A percentile compares a stretch with the other conserved stretches of the same genome.
Conservation (phyloP, 257 asterid genomes). For the Nicotiana undulata region DNA sequence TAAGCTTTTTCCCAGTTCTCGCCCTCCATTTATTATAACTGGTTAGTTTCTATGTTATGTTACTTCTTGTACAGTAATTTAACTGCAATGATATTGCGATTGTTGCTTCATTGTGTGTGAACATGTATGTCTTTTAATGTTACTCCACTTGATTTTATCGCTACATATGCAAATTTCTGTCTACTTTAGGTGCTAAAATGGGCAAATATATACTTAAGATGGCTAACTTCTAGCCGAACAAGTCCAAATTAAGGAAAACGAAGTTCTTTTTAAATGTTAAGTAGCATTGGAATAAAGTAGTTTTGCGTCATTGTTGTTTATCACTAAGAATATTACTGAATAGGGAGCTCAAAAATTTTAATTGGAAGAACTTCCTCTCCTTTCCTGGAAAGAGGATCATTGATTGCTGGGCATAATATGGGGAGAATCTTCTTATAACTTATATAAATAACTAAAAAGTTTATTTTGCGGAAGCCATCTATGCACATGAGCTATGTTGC, state of each 20-base stretch:
- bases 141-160: not conserved
- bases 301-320: not conserved
- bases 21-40: not conserved
- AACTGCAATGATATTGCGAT: not conserved
- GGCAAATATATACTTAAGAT: not conserved
- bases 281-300: not conserved
- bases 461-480: not conserved
- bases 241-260: not conserved
- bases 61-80: not conserved
- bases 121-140: not conserved
- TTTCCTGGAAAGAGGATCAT: not conserved
- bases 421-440: not conserved
- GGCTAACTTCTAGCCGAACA: not conserved
- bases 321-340: not conserved
- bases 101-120: not conserved
- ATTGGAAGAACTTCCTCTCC: not conserved
- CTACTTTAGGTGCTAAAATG: not conserved
- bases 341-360: not conserved
- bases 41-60: not conserved
- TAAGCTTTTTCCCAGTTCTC: not conserved
- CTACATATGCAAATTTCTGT: not conserved
- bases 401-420: not conserved
- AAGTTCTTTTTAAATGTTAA: not conserved
- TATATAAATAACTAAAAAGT: not conserved
- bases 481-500: not conserved